Conservation (phyloP, 805 yeast species). For the Yamadazyma laniorum region DNA sequence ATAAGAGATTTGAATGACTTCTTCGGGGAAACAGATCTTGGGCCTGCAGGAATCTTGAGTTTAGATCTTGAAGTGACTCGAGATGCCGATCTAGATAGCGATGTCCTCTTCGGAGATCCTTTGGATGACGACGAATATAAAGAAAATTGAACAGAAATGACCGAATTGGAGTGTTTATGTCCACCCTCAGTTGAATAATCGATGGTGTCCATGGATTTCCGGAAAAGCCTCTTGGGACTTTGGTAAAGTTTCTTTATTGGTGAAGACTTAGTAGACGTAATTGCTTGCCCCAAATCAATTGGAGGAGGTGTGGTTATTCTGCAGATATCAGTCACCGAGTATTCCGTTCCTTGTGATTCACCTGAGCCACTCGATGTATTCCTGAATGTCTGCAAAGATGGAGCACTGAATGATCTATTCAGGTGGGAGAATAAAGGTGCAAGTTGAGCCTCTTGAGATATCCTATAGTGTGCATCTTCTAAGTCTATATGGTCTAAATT, state of each 20-base stretch:
- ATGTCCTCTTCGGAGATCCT: constrained; percentile 12
- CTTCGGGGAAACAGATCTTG: constrained; percentile 13
- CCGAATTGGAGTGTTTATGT: constrained; percentile 29
- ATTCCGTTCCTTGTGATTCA: not conserved
- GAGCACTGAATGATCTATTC: constrained; percentile 37
- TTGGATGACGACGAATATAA: constrained; percentile 18
- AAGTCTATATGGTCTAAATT: constrained; percentile 1
- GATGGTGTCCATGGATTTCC: constrained; percentile 14
- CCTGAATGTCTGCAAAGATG: constrained; percentile 40
- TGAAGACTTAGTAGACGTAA: constrained; percentile 17
- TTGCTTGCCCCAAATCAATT: constrained; percentile 1
- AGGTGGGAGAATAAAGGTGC: constrained; percentile 15
- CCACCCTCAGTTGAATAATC: not conserved
- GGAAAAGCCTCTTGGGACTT: constrained; percentile 27
- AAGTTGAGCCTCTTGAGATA: not conserved
- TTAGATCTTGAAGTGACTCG: not conserved
- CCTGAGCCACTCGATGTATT: constrained; percentile 15
- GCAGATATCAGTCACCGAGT: not conserved
- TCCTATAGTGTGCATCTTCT: constrained; percentile 1
- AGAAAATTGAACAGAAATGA: constrained; percentile 27
- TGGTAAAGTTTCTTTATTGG: constrained; percentile 31
- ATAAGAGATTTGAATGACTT: constrained; percentile 12
- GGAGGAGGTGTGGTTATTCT: constrained; percentile 12
- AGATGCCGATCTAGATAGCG: not conserved
- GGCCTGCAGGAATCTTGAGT: not conserved